Evolutionary conservation across 1,284 basidiomycete species (phyloP), one percentile per base, ranked within the genome.

Genomic region (Trichosporon sp.): DNA sequence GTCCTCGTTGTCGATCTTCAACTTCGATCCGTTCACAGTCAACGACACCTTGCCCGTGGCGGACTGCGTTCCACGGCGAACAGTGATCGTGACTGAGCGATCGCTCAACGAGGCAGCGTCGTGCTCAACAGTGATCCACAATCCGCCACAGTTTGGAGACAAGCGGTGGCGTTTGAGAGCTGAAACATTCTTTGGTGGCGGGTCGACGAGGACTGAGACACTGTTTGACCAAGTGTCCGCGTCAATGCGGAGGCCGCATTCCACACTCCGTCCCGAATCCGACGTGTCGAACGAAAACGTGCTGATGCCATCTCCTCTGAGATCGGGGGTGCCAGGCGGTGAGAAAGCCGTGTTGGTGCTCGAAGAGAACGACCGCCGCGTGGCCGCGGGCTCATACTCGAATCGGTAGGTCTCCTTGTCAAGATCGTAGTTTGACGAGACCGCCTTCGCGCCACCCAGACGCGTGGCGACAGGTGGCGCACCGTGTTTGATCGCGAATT

Each of bases 51-150:
- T 84, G 73, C 65, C 75, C 65, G 86, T 87, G 0, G 75, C 70
- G 0, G 65, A 27, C 9, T 86, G 81, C 12, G 73, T 70, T 11
- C 91, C 92, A n/a, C 90, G 87, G 13, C 92, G 87, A 7, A 98
- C 89, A 1, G 82, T 84, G 29, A 85, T 77, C 56, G 89, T 84
- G 5, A 95, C 85, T 62, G 89, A 87, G 65, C 94, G 92, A 42
- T 92, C 89, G 27, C 89, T 89, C 2, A 92, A 87, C 67, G 89
- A 87, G 18, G 90, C 85, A 2, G 90, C 88, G 71, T 95, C 92
- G 75, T 99, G 96, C 29, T 91, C 92, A 75, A 99, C 87, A 0
- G 93, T 96, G 25, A 99, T 84, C 97, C 97, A 99, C n/a, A 98
- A 84, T 0, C 96, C 96, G 8, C 97, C 95, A 2, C 95, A 96